A percentile compares a stretch with the other conserved stretches of the same genome.
Evolutionary conservation across 371 early-diverging fungal genomes (phyloP).

Genomic region (Mucor mucedo): DNA sequence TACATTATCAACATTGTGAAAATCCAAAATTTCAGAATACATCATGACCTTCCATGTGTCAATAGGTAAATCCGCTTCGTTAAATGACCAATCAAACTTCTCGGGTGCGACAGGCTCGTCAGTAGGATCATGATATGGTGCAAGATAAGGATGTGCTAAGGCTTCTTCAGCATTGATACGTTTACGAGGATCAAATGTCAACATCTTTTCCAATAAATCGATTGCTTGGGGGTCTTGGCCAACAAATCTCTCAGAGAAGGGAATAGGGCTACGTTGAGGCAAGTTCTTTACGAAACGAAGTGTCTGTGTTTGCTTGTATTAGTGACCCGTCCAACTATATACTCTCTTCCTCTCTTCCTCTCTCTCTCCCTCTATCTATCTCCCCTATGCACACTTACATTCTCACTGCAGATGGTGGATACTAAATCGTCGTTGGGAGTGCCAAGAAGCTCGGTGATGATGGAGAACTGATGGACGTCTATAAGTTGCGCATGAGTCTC

Average conservation of each 20-base stretch:
- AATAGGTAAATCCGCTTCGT: constrained; percentile 86
- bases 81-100: constrained; percentile 95
- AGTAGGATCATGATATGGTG: constrained; percentile 91
- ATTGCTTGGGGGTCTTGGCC: constrained; percentile 70
- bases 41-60: constrained; percentile 91
- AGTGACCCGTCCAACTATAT: not conserved
- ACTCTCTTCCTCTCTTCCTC: not conserved
- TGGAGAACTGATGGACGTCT: constrained; percentile 93
- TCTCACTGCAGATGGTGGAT: constrained; percentile 91
- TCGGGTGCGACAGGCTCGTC: constrained; percentile 87
- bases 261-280: constrained; percentile 79
- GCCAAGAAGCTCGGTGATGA: constrained; percentile 92
- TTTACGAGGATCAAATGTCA: constrained; percentile 91
- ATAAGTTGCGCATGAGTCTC: not conserved
- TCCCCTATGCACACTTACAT: constrained; percentile 51
- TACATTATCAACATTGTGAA: constrained; percentile 63
- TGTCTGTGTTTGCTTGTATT: constrained; percentile 58
- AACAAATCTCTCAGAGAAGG: constrained; percentile 70
- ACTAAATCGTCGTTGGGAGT: constrained; percentile 93
- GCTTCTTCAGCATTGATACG: constrained; percentile 92
- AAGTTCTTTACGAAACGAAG: constrained; percentile 90
- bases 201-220: constrained; percentile 88
- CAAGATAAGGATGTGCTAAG: constrained; percentile 84
- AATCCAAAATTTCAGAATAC: constrained; percentile 74
- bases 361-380: not conserved